phyloP scores from a whole-genome alignment of 768 basidiomycete genomes.

The Floccularia luteovirens region DNA sequence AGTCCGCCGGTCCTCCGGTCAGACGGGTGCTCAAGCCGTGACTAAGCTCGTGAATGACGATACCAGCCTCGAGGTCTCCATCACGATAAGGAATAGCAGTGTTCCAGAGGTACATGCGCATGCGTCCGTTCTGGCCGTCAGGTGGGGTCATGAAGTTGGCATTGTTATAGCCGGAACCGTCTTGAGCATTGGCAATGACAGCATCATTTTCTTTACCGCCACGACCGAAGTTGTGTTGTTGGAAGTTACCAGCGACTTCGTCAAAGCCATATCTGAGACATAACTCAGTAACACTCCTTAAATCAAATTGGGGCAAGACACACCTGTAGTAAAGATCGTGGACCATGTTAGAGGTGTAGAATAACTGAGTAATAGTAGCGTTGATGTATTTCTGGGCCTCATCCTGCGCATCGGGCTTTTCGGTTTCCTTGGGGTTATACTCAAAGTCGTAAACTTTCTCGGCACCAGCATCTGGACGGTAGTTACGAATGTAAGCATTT shows the following conservation, averaged over 20 bases:
- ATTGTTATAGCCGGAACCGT: slow-evolving; percentile 89
- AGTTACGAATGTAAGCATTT: slow-evolving; percentile 61
- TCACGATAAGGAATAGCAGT: slow-evolving; percentile 86
- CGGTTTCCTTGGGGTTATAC: slow-evolving; percentile 62
- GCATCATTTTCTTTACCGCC: slow-evolving; percentile 86
- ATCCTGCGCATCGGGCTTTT: slow-evolving; percentile 46
- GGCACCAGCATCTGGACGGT: slow-evolving; percentile 65
- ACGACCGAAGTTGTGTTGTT: slow-evolving; percentile 91
- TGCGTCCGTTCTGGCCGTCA: slow-evolving; percentile 81
- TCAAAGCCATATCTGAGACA: slow-evolving; percentile 76
- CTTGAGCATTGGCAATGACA: slow-evolving; percentile 93
- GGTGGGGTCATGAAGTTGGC: slow-evolving; percentile 89
- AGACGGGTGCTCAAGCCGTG: slow-evolving; percentile 93
- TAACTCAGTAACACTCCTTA: neutral
- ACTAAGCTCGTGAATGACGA: slow-evolving; percentile 85
- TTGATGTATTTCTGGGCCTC: slow-evolving; percentile 85
- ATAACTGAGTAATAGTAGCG: slow-evolving; percentile 79
- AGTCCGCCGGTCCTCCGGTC: slow-evolving; percentile 91
- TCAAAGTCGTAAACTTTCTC: slow-evolving; percentile 58
- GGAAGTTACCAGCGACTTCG: slow-evolving; percentile 92
- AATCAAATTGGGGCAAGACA: slow-evolving; percentile 4
- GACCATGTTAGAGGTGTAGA: slow-evolving; percentile 77
- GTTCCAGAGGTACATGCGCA: slow-evolving; percentile 97
- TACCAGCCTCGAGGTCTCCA: slow-evolving; percentile 93
- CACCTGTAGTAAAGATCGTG: slow-evolving; percentile 79